Base-by-base conservation (phyloP, 495 filamentous ascomycete species). In the Podospora bellae-mahoneyi region DNA sequence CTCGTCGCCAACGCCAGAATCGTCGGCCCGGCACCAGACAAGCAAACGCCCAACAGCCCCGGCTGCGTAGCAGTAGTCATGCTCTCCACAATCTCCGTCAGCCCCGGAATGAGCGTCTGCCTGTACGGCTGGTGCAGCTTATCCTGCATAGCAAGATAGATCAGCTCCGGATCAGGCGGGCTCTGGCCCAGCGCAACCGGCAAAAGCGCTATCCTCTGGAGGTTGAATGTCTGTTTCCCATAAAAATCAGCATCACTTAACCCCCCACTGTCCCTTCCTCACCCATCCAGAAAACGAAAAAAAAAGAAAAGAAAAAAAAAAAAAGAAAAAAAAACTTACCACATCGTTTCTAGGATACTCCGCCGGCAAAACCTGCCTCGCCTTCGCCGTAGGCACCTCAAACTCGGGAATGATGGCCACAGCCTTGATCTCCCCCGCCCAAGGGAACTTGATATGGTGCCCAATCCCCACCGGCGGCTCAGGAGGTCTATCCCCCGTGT, bases 131-230 rank as follows among this genome's bases (percentile, higher is more conserved):
- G 95, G 78, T 99, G 95, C 54, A 99, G 84, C 77, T 92, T 95
- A 81, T 99, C 95, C 79, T 97, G 93, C 95, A 99, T 99, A 30
- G 92, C 94, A 30, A 93, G 84, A 81, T 92, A 96, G 76, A 99
- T 98, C 78, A 93, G 89, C 69, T 93, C 90, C 54, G 94, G 87
- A 74, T 97, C 89, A n/a, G 93, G 94, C 6, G 95, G 95, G 18
- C 89, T 92, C 69, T 90, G 86, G 59, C 93, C 93, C 68, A 99
- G 82, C 2, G 93, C 93, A 4, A 89, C 88, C 15, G 94, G 92
- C 13, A 99, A 88, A 26, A 98, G 82, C 18, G 94, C 92, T 75
- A 94, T 90, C 66, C 95, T 87, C 77, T 97, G 95, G 65, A 97
- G 82, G 79, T 98, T 99, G 85, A 97, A 98, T 4, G 93, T 89